Evolutionary conservation across 2,329 filamentous ascomycete genomes (phyloP).

Genomic region (Fusarium sacchari): DNA sequence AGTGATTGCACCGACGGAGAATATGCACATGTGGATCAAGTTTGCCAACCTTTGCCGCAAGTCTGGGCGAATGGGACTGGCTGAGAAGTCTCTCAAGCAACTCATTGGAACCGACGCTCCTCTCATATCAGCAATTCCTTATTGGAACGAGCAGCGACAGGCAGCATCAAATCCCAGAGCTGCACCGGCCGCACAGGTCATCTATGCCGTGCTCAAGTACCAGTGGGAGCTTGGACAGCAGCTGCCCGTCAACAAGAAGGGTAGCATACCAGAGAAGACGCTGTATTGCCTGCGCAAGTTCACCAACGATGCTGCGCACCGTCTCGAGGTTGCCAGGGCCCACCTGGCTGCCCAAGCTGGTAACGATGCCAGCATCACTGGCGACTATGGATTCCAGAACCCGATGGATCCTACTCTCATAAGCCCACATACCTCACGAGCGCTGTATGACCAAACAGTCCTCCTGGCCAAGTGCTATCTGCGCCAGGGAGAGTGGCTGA

Average conservation of each 20-base stretch:
- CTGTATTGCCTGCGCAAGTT: conserved; percentile 69
- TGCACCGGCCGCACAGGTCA: conserved; percentile 78
- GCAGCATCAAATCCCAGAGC: conserved; percentile 49
- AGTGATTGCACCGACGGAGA: conserved; percentile 90
- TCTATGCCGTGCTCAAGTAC: conserved; percentile 97
- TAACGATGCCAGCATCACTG: conserved; percentile 56
- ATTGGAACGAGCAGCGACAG: conserved; percentile 57
- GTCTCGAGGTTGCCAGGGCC: conserved; percentile 63
- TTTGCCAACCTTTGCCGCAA: conserved; percentile 98
- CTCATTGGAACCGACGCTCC: conserved; percentile 79
- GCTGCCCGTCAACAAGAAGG: conserved; percentile 50
- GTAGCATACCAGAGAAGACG: conserved; percentile 63
- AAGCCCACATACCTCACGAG: conserved; percentile 61
- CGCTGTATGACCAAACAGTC: conserved; percentile 69
- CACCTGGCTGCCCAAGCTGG: conserved; percentile 60
- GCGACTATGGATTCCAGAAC: conserved; percentile 63
- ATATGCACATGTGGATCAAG: conserved; percentile 99
- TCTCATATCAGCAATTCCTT: conserved; percentile 69
- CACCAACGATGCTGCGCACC: conserved; percentile 67
- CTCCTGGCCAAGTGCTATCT: conserved; percentile 95
- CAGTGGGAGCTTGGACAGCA: conserved; percentile 89
- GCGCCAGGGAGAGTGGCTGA: conserved; percentile 96
- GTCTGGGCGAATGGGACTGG: conserved; percentile 90
- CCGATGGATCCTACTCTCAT: conserved; percentile 56
- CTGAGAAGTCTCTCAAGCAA: conserved; percentile 92